Percentiles rank a stretch among this genome's conserved stretches.
Conservation (phyloP, 106 monocot species). For the Alisma plantagoaquatica region DNA sequence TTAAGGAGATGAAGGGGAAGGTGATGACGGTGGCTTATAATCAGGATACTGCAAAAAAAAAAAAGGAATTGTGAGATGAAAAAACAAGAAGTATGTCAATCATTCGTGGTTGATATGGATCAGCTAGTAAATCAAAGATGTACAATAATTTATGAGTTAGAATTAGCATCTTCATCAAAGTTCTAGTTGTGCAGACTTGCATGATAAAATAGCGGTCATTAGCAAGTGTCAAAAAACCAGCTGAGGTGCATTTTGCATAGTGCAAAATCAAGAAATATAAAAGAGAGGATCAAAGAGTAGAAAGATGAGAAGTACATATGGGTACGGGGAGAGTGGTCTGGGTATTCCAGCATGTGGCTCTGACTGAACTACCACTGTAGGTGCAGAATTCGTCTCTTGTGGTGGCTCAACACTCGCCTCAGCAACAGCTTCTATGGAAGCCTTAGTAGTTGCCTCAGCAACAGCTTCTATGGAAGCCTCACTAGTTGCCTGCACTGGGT, state of each 20-base stretch:
- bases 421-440: conserved; percentile 10
- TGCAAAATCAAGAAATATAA: neutral
- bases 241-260: neutral
- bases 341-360: conserved; percentile 12
- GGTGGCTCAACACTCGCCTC: conserved; percentile 21
- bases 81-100: neutral
- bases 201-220: neutral
- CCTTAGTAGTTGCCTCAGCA: neutral
- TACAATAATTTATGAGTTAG: no score
- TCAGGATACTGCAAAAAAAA: conserved; percentile 23
- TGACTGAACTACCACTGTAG: conserved; percentile 26
- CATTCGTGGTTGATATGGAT: neutral
- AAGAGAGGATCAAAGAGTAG: neutral
- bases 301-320: conserved; percentile 26
- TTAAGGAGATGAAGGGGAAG: conserved; percentile 13
- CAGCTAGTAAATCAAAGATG: no score
- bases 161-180: neutral
- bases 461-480: conserved; percentile 1
- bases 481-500: neutral
- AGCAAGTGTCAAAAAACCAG: no score
- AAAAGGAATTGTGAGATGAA: neutral
- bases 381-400: conserved; percentile 26
- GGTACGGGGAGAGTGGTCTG: conserved; percentile 49
- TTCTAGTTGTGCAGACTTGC: neutral
- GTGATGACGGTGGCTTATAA: conserved; percentile 22